Conservation (phyloP, 2,329 filamentous ascomycete species). For the Ceratocystiopsis sp. region DNA sequence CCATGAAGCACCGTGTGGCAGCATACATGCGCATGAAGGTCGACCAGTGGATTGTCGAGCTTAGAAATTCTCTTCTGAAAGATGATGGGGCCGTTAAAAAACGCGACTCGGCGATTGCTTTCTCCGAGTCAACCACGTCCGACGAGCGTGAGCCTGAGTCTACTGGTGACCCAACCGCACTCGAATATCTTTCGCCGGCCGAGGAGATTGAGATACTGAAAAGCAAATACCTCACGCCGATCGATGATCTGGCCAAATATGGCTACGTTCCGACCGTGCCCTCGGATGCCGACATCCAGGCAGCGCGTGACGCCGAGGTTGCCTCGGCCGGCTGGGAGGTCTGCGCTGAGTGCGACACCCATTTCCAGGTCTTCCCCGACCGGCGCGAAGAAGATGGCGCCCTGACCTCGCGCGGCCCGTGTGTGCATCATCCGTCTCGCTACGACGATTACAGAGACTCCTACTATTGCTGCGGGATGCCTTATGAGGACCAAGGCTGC, state of each 20-base stretch:
- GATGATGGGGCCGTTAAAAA: conserved; percentile 14
- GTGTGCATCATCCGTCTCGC: conserved; percentile 67
- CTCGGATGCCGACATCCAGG: conserved; percentile 44
- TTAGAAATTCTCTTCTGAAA: conserved; percentile 13
- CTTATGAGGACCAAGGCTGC: conserved; percentile 39
- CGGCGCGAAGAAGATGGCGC: conserved; percentile 60
- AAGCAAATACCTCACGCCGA: conserved; percentile 43
- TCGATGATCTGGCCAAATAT: conserved; percentile 43
- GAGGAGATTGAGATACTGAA: conserved; percentile 51
- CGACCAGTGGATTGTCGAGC: conserved; percentile 53
- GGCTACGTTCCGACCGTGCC: conserved; percentile 64
- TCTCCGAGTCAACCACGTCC: no score
- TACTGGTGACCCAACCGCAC: no score
- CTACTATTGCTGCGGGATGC: conserved; percentile 66
- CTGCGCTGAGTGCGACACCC: conserved; percentile 70
- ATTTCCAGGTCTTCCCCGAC: conserved; percentile 86
- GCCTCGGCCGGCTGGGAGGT: conserved; percentile 63
- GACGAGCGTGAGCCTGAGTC: background rate
- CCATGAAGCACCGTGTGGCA: conserved; percentile 68
- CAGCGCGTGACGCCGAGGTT: conserved; percentile 46
- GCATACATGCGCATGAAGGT: conserved; percentile 58
- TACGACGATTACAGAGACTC: conserved; percentile 40
- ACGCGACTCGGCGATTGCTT: no score
- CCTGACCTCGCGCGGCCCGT: conserved; percentile 59
- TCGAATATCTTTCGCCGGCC: conserved; percentile 33